These are phyloP conservation scores for Pythium rishiriense DNA, from an alignment of 352 stramenopile species.

Conservation along the genomic window DNA sequence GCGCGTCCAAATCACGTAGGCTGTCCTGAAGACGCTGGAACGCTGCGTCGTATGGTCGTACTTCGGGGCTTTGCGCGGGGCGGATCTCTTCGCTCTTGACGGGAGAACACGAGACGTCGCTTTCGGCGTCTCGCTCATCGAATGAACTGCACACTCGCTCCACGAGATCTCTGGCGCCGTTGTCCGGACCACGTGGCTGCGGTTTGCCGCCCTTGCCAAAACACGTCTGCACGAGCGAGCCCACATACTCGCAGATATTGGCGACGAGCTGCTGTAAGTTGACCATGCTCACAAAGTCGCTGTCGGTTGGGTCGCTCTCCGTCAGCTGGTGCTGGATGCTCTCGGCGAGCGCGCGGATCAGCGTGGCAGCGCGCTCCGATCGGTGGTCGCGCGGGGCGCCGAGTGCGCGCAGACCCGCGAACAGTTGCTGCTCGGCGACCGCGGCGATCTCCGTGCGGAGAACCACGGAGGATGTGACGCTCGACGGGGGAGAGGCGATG, in stretches of 20 bases:
- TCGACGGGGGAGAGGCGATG: neutral
- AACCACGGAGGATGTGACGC: neutral
- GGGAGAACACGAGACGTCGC: neutral
- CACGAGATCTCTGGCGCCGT: neutral
- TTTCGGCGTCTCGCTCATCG: neutral
- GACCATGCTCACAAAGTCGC: neutral
- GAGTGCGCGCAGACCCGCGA: neutral
- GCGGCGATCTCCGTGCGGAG: neutral
- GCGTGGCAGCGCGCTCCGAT: neutral
- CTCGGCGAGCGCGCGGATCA: neutral
- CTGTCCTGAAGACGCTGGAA: slow-evolving; percentile 15
- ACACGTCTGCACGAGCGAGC: slow-evolving; percentile 5
- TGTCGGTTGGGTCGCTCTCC: neutral
- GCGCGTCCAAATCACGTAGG: slow-evolving; percentile 8
- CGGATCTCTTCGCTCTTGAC: slow-evolving; percentile 10
- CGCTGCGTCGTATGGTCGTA: slow-evolving; percentile 4
- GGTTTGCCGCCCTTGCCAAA: neutral
- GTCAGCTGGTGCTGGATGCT: neutral
- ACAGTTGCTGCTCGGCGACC: neutral
- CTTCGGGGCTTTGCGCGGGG: neutral
- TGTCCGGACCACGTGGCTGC: neutral
- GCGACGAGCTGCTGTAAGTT: slow-evolving; percentile 1
- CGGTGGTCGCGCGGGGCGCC: too few species aligned
- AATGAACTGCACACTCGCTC: too few species aligned
- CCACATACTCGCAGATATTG: slow-evolving; percentile 15